Evolutionary conservation across 2,329 filamentous ascomycete genomes (phyloP).

Genomic region (Fusarium hainanense): DNA sequence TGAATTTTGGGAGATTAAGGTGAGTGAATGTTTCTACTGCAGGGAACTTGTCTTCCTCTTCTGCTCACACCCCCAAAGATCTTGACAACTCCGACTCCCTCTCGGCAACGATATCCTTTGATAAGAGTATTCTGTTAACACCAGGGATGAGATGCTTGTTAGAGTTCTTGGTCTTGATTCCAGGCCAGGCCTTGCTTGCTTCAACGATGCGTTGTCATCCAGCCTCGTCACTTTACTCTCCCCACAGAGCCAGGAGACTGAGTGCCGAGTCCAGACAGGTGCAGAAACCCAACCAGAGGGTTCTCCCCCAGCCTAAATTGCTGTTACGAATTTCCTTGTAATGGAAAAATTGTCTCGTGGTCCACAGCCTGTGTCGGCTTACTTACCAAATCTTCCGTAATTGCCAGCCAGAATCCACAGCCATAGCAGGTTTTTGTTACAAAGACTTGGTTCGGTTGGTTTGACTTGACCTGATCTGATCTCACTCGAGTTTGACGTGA

Average conservation of each 20-base stretch:
- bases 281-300: not conserved
- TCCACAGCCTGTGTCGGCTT: constrained; percentile 12
- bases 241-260: constrained; percentile 4
- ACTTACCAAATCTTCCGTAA: constrained; percentile 16
- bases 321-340: constrained; percentile 9
- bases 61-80: constrained; percentile 19
- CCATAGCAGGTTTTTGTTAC: constrained; percentile 1
- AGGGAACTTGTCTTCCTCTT: not conserved
- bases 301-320: not conserved
- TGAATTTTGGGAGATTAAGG: constrained; percentile 45
- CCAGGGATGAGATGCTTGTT: constrained; percentile 28
- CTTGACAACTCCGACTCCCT: constrained; percentile 8
- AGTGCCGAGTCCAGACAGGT: not conserved
- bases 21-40: constrained; percentile 16
- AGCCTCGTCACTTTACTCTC: constrained; percentile 21
- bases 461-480: not conserved
- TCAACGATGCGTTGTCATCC: constrained; percentile 33
- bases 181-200: constrained; percentile 20
- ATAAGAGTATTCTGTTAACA: constrained; percentile 6
- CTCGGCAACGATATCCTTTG: constrained; percentile 14
- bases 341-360: constrained; percentile 1
- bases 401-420: not conserved
- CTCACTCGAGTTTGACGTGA: not conserved
- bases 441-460: not conserved
- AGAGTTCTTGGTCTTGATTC: not conserved